Evolutionary conservation across 441 rosid genomes (phyloP).

Genomic region (Populus tomentosa): DNA sequence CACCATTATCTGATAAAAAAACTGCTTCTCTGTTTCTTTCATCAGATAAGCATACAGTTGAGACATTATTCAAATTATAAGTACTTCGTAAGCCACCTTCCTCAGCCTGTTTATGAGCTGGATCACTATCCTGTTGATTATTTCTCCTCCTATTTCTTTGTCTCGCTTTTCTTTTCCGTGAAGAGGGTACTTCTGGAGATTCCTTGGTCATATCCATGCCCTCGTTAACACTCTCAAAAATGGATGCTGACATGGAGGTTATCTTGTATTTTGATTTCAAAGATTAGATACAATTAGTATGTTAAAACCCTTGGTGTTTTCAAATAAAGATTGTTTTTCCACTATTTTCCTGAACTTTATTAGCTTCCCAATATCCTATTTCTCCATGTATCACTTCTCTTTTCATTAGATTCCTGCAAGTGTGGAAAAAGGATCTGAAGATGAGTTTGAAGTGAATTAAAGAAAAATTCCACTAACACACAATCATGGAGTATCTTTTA

Average conservation of each 20-base stretch:
- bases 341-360: neutral
- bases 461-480: neutral
- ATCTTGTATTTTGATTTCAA: neutral
- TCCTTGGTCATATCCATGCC: no score
- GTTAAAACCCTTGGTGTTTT: neutral
- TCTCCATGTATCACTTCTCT: neutral
- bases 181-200: no score
- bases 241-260: neutral
- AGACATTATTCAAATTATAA: no score
- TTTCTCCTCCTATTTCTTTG: no score
- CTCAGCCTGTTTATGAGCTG: no score
- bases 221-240: neutral
- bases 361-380: neutral
- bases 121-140: no score
- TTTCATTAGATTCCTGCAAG: neutral
- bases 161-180: no score
- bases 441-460: neutral
- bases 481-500: neutral
- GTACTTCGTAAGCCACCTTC: no score
- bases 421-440: neutral
- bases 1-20: no score
- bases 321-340: neutral
- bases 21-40: no score
- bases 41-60: no score
- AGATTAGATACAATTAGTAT: neutral